A percentile compares a stretch with the other conserved stretches of the same genome.
These are phyloP conservation scores for Trichosporon coremiiforme DNA, from an alignment of 1,284 basidiomycete genomes.

Conservation along the genomic window DNA sequence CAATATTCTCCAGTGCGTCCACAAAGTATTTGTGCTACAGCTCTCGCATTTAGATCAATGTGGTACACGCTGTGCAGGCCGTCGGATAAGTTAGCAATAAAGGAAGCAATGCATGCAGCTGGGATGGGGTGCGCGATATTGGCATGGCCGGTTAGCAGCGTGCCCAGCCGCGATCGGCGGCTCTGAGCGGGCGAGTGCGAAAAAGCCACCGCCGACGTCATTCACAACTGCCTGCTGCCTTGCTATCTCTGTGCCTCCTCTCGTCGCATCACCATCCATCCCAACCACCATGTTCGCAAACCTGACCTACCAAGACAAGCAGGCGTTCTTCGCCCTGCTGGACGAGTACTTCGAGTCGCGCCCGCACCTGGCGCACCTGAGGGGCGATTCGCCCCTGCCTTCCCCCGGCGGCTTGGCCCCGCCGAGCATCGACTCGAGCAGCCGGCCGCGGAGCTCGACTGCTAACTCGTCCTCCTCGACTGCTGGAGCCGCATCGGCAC, in stretches of 20 bases:
- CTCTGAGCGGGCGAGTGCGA: not conserved
- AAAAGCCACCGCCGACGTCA: constrained; percentile 18
- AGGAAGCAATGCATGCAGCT: too few species aligned
- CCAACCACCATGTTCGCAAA: constrained; percentile 38
- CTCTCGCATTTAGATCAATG: too few species aligned
- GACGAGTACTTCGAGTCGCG: constrained; percentile 55
- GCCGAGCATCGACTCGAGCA: constrained; percentile 8
- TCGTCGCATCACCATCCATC: not conserved
- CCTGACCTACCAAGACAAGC: constrained; percentile 38
- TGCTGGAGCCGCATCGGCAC: not conserved
- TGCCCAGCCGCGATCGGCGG: constrained; percentile 9
- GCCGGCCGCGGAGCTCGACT: constrained; percentile 11
- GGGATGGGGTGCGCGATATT: not conserved
- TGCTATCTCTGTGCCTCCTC: not conserved
- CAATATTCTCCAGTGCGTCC: too few species aligned
- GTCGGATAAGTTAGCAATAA: too few species aligned
- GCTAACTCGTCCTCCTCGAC: not conserved
- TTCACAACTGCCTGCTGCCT: not conserved
- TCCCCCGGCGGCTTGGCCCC: not conserved
- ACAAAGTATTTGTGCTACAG: too few species aligned
- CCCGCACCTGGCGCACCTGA: constrained; percentile 37
- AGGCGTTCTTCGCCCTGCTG: constrained; percentile 53
- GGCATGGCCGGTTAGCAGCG: not conserved
- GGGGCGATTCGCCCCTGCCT: not conserved
- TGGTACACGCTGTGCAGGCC: too few species aligned